Conservation (phyloP, 805 yeast genomes). For the Starmerella davenportii region DNA sequence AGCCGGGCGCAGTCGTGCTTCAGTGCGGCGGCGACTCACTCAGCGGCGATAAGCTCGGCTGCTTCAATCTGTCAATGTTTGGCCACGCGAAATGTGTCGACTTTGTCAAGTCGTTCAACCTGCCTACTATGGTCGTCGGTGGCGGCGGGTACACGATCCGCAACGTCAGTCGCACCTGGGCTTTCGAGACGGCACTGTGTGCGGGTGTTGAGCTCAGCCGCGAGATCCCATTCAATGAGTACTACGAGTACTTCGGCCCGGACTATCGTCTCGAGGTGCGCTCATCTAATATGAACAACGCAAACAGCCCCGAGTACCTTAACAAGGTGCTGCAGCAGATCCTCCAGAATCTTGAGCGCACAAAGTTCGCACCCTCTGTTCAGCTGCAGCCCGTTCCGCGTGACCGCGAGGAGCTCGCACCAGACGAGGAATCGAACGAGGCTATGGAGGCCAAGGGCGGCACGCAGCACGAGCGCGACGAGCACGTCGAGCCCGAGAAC, state of each 20-base stretch:
- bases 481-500: conserved; percentile 45
- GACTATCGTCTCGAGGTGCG: conserved; percentile 88
- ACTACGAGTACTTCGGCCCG: conserved; percentile 94
- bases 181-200: conserved; percentile 73
- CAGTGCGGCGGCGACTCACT: conserved; percentile 97
- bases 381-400: conserved; percentile 80
- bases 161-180: conserved; percentile 88
- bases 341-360: conserved; percentile 59
- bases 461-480: conserved; percentile 67
- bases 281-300: conserved; percentile 91
- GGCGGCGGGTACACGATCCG: conserved; percentile 98
- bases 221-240: conserved; percentile 85
- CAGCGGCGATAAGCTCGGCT: conserved; percentile 83
- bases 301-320: conserved; percentile 80
- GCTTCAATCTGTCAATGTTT: conserved; percentile 76
- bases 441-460: conserved; percentile 86
- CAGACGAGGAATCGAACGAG: conserved; percentile 65
- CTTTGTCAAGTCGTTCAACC: conserved; percentile 69
- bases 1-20: conserved; percentile 83
- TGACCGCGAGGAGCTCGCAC: conserved; percentile 74
- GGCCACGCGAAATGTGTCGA: conserved; percentile 95
- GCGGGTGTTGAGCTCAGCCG: conserved; percentile 35
- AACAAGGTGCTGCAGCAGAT: conserved; percentile 68
- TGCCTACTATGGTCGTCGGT: conserved; percentile 81
- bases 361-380: conserved; percentile 95